Conservation (phyloP, 257 asterid genomes). For the Mitragyna speciosa region DNA sequence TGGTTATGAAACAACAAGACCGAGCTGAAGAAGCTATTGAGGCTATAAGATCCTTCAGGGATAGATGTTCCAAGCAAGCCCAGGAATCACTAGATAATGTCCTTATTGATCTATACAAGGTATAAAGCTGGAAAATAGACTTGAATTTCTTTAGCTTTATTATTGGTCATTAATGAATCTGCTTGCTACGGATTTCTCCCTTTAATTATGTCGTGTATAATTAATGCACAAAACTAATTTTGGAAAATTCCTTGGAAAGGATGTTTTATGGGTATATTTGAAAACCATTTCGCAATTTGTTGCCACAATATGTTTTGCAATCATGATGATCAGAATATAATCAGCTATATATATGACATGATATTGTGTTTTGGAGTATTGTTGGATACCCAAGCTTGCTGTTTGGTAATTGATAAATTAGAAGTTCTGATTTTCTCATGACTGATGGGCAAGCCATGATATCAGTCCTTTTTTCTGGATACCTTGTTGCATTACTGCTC, state of each 20-base stretch:
- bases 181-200: neutral
- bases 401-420: too few species aligned
- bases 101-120: conserved; percentile 86
- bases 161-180: neutral
- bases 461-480: too few species aligned
- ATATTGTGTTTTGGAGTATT: neutral
- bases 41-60: conserved; percentile 69
- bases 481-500: too few species aligned
- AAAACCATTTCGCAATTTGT: neutral
- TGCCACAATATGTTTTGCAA: neutral
- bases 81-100: conserved; percentile 90
- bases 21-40: conserved; percentile 88
- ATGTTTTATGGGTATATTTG: too few species aligned
- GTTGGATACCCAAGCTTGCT: neutral
- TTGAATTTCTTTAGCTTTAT: neutral
- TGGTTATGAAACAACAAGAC: conserved; percentile 84
- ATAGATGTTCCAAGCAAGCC: conserved; percentile 73
- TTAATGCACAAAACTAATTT: neutral
- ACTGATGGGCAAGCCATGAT: neutral
- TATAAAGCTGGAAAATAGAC: neutral
- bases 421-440: neutral
- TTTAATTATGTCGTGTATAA: neutral
- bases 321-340: neutral
- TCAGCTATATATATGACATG: neutral
- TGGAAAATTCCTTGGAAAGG: neutral